Evolutionary conservation across 805 yeast species (phyloP).

Genomic region (Brettanomyces sp.): DNA sequence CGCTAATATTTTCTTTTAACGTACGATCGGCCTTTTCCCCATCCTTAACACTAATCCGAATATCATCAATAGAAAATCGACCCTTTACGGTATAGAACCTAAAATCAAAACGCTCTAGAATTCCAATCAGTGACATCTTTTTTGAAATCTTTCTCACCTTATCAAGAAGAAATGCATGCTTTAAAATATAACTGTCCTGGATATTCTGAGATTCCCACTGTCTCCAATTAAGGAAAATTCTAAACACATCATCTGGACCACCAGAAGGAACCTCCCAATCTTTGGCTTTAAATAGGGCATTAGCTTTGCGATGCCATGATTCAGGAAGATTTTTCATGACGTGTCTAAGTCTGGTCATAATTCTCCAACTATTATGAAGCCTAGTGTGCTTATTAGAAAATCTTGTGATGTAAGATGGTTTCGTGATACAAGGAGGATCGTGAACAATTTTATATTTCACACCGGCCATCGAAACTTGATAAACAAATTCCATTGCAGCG

Average conservation of each 20-base stretch:
- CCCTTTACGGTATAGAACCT: slow-evolving; percentile 14
- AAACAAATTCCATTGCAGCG: slow-evolving; percentile 31
- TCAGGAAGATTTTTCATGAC: slow-evolving; percentile 50
- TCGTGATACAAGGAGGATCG: slow-evolving; percentile 85
- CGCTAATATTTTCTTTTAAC: slow-evolving; percentile 9
- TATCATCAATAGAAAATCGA: slow-evolving; percentile 8
- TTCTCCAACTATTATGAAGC: slow-evolving; percentile 79
- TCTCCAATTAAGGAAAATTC: slow-evolving; percentile 71
- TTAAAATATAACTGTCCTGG: slow-evolving; percentile 46
- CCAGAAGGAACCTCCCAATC: slow-evolving; percentile 37
- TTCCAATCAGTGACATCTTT: slow-evolving; percentile 1
- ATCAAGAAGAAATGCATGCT: slow-evolving; percentile 35
- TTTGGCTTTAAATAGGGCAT: slow-evolving; percentile 21
- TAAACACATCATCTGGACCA: slow-evolving; percentile 47
- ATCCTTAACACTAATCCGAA: slow-evolving; percentile 9
- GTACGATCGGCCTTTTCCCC: slow-evolving; percentile 6
- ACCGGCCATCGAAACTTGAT: slow-evolving; percentile 32
- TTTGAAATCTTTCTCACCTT: neutral
- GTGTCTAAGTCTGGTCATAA: slow-evolving; percentile 71
- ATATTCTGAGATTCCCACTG: slow-evolving; percentile 78
- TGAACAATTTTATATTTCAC: slow-evolving; percentile 44
- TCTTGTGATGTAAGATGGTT: slow-evolving; percentile 76
- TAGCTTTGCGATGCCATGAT: slow-evolving; percentile 34
- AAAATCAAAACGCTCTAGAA: slow-evolving; percentile 9
- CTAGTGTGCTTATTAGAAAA: slow-evolving; percentile 68